phyloP scores from a whole-genome alignment of 306 rosid genomes.

The Cucurbita argyrosperma region DNA sequence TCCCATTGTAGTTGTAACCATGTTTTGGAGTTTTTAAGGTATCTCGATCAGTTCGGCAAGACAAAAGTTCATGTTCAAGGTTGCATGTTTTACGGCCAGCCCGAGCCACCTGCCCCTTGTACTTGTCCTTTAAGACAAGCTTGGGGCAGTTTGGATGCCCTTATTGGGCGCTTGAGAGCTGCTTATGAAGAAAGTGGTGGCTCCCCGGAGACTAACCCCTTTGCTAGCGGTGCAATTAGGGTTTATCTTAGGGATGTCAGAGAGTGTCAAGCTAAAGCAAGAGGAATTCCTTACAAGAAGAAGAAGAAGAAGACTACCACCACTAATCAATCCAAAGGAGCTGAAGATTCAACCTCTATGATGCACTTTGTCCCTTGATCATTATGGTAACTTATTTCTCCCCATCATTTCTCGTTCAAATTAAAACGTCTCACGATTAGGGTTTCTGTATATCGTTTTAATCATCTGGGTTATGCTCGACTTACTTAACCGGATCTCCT shows the following conservation, averaged over 20 bases:
- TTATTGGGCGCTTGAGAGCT: constrained; percentile 83
- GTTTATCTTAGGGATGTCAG: constrained; percentile 77
- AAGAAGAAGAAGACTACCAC: constrained; percentile 48
- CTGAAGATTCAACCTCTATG: constrained; percentile 28
- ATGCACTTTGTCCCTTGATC: constrained; percentile 20
- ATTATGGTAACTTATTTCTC: neutral
- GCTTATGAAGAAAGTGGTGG: constrained; percentile 98
- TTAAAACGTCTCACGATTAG: neutral
- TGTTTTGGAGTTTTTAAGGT: constrained; percentile 73
- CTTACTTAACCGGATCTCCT: neutral
- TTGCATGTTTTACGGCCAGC: constrained; percentile 85
- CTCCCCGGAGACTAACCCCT: constrained; percentile 58
- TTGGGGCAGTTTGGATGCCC: constrained; percentile 96
- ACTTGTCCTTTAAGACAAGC: constrained; percentile 86
- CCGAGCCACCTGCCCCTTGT: constrained; percentile 93
- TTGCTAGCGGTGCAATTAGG: constrained; percentile 68
- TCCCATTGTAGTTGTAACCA: constrained; percentile 75
- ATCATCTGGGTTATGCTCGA: too few relatives aligned
- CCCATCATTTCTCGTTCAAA: neutral
- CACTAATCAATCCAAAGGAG: constrained; percentile 20
- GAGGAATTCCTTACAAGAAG: constrained; percentile 94
- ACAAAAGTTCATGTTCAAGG: constrained; percentile 87
- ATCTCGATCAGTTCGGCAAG: constrained; percentile 88
- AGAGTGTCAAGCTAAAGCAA: constrained; percentile 86
- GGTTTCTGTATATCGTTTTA: too few relatives aligned